Conservation (phyloP, 768 basidiomycete species). For the Leccinum aurantiacum region DNA sequence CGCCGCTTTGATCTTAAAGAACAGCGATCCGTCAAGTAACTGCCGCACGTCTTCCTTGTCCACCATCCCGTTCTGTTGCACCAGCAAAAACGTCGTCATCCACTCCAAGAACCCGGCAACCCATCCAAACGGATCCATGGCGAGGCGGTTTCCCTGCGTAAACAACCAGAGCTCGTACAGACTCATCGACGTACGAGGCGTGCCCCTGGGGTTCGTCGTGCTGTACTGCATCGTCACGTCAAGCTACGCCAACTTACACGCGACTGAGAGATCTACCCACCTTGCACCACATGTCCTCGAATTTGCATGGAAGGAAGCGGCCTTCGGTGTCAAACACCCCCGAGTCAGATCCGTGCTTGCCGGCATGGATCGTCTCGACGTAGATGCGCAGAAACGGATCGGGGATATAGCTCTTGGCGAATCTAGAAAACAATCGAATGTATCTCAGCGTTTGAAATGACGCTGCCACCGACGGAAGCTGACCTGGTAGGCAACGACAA, state of each 20-base stretch:
- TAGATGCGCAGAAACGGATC: conserved; percentile 44
- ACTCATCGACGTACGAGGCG: conserved; percentile 26
- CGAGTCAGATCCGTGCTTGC: conserved; percentile 46
- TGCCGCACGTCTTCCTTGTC: conserved; percentile 43
- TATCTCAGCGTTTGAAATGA: neutral
- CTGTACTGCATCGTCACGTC: conserved; percentile 15
- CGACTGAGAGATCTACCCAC: conserved; percentile 16
- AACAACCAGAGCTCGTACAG: conserved; percentile 35
- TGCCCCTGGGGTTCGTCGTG: conserved; percentile 3
- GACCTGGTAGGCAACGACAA: conserved; percentile 39
- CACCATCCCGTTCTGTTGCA: conserved; percentile 41
- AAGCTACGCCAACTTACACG: neutral
- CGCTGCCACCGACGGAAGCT: neutral
- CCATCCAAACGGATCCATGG: conserved; percentile 40
- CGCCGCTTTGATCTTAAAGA: conserved; percentile 34
- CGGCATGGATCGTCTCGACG: conserved; percentile 34
- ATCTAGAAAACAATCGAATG: conserved; percentile 6
- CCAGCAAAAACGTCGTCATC: conserved; percentile 37
- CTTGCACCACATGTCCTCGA: conserved; percentile 46
- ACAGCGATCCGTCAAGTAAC: conserved; percentile 42
- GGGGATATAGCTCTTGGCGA: conserved; percentile 30
- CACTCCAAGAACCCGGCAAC: conserved; percentile 39
- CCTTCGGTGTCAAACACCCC: conserved; percentile 43
- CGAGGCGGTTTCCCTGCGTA: conserved; percentile 31
- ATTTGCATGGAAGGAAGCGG: conserved; percentile 40